Percentiles rank a stretch among this genome's conserved stretches.
These are phyloP conservation scores for Pseudomonodictys pantanalensis DNA, from an alignment of 495 filamentous ascomycete species.

Conservation along the genomic window DNA sequence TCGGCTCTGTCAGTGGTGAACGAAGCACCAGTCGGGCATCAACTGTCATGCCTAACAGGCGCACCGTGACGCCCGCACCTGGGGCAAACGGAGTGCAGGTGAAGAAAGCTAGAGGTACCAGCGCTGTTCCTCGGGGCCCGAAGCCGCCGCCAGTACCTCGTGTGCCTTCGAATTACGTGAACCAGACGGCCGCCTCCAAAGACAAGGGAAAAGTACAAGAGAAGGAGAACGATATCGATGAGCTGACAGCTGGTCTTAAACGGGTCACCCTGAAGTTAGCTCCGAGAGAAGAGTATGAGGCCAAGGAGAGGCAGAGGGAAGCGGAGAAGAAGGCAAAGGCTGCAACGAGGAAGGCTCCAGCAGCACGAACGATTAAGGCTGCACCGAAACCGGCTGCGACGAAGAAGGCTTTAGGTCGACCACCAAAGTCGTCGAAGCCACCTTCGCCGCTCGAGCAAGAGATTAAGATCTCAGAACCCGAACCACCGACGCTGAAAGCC, in stretches of 20 bases:
- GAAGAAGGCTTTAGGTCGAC: constrained; percentile 13
- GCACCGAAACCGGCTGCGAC: constrained; percentile 17
- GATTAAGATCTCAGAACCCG: neutral
- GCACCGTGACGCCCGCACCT: constrained; percentile 16
- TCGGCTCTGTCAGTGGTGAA: constrained; percentile 31
- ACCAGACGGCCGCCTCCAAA: constrained; percentile 12
- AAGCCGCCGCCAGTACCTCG: constrained; percentile 52
- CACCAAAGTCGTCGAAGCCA: constrained; percentile 8
- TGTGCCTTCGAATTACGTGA: constrained; percentile 39
- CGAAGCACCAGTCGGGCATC: constrained; percentile 28
- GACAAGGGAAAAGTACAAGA: constrained; percentile 29
- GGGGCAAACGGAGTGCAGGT: constrained; percentile 29
- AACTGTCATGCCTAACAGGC: constrained; percentile 10
- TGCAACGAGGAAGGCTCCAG: constrained; percentile 29
- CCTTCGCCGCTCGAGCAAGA: constrained; percentile 1
- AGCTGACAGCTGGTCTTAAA: constrained; percentile 64
- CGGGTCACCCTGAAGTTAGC: constrained; percentile 71
- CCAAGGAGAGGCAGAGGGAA: constrained; percentile 50
- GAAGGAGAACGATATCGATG: constrained; percentile 55
- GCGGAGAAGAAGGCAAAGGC: constrained; percentile 27
- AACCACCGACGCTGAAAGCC: constrained; percentile 7
- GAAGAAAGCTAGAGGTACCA: constrained; percentile 43
- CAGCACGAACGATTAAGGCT: constrained; percentile 28
- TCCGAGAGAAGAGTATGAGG: constrained; percentile 67
- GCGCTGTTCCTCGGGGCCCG: constrained; percentile 46